Evolutionary conservation across 2,329 filamentous ascomycete species (phyloP).

Genomic region (Microcyclospora tardicrescens): DNA sequence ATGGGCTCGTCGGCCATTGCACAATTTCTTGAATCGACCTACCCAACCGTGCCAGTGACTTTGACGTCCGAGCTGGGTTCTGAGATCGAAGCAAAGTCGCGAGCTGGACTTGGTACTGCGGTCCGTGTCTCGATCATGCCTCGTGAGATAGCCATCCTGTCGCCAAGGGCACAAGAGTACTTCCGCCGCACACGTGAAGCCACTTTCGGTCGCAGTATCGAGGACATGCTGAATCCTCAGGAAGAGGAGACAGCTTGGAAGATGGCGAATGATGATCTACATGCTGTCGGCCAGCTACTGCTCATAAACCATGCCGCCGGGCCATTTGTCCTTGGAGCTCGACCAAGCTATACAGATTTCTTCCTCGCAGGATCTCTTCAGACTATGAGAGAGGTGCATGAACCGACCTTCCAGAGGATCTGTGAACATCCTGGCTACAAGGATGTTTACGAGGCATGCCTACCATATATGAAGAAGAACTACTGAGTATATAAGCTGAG

Average conservation of each 20-base stretch:
- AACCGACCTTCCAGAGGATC: not conserved
- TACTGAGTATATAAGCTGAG: no score
- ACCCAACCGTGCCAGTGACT: constrained; percentile 24
- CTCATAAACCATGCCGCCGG: constrained; percentile 23
- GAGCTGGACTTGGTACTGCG: constrained; percentile 15
- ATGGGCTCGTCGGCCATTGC: constrained; percentile 1
- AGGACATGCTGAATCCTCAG: constrained; percentile 24
- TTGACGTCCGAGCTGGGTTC: constrained; percentile 25
- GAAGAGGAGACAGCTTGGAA: constrained; percentile 20
- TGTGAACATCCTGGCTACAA: not conserved
- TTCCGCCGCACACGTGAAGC: constrained; percentile 30
- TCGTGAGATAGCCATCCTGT: not conserved
- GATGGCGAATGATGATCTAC: constrained; percentile 15
- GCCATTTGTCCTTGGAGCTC: constrained; percentile 28
- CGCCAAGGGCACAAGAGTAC: constrained; percentile 25
- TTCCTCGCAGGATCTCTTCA: constrained; percentile 24
- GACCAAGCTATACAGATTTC: constrained; percentile 28
- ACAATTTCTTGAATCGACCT: constrained; percentile 29
- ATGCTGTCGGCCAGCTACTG: constrained; percentile 22
- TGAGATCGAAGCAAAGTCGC: constrained; percentile 22
- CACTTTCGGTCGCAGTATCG: constrained; percentile 23
- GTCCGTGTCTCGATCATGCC: constrained; percentile 20
- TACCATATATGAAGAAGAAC: constrained; percentile 1
- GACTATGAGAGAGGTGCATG: not conserved
- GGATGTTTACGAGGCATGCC: constrained; percentile 1